Evolutionary conservation across 257 asterid genomes (phyloP).

Genomic region (Przewalskia tangutica): DNA sequence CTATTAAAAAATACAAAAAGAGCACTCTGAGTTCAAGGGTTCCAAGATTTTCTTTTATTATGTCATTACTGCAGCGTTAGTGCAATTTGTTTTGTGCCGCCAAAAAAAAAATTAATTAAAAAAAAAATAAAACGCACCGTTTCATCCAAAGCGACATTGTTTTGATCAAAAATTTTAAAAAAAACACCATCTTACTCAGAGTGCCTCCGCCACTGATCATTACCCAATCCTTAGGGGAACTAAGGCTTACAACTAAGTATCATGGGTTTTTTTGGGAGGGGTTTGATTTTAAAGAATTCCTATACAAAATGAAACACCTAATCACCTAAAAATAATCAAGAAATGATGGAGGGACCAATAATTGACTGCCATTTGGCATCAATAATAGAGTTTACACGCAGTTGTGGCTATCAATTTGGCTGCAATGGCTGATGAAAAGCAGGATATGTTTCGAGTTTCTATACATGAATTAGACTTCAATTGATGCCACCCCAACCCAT

Average conservation of each 20-base stretch:
- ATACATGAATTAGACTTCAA: background rate
- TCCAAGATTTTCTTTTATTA: slow-evolving; percentile 10
- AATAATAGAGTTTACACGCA: slow-evolving; percentile 1
- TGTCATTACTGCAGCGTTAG: slow-evolving; percentile 19
- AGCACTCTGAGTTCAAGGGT: background rate
- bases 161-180: too few species aligned
- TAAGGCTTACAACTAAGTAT: slow-evolving; percentile 1
- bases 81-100: too few species aligned
- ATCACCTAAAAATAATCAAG: slow-evolving; percentile 5
- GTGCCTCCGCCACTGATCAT: too few species aligned
- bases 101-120: too few species aligned
- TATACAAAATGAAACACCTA: background rate
- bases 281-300: background rate
- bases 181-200: too few species aligned
- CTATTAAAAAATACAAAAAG: background rate
- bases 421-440: background rate
- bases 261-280: slow-evolving; percentile 6
- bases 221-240: slow-evolving; percentile 9
- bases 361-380: background rate
- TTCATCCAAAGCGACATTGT: too few species aligned
- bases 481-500: background rate
- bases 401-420: background rate
- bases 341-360: background rate
- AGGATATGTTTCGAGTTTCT: background rate
- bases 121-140: too few species aligned